Conservation (phyloP, 1,284 basidiomycete species). For the Leccinum huronense region DNA sequence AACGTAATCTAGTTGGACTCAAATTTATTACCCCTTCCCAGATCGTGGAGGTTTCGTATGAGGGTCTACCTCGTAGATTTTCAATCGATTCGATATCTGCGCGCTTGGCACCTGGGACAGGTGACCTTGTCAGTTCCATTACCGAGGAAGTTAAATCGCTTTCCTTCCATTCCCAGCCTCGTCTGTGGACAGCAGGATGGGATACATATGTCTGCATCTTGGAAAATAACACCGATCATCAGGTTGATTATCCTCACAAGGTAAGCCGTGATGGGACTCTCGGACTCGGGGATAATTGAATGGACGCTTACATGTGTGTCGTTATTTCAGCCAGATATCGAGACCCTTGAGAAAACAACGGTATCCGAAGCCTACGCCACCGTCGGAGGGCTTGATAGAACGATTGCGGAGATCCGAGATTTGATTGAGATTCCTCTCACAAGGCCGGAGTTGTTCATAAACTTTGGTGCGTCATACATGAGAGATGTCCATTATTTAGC, state of each 20-base stretch:
- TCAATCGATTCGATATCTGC: slow-evolving; percentile 49
- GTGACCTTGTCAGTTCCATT: slow-evolving; percentile 36
- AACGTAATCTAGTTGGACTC: slow-evolving; percentile 57
- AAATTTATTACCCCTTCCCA: slow-evolving; percentile 68
- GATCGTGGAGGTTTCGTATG: slow-evolving; percentile 61
- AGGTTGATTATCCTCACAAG: slow-evolving; percentile 31
- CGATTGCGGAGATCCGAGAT: slow-evolving; percentile 87
- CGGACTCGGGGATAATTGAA: slow-evolving; percentile 11
- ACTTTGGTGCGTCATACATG: slow-evolving; percentile 63
- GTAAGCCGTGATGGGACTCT: slow-evolving; percentile 23
- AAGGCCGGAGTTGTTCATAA: slow-evolving; percentile 84
- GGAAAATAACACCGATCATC: slow-evolving; percentile 32
- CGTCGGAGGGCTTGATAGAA: slow-evolving; percentile 86
- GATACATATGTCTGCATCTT: slow-evolving; percentile 54
- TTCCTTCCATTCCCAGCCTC: slow-evolving; percentile 37
- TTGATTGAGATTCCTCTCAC: slow-evolving; percentile 94
- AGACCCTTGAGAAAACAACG: slow-evolving; percentile 43
- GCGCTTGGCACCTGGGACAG: slow-evolving; percentile 28
- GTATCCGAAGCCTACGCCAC: slow-evolving; percentile 59
- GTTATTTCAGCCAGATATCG: slow-evolving; percentile 42
- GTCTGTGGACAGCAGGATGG: slow-evolving; percentile 63
- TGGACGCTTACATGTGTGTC: slow-evolving; percentile 15
- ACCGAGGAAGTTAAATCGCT: slow-evolving; percentile 43
- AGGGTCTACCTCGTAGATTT: slow-evolving; percentile 57
- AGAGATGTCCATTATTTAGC: slow-evolving; percentile 9